A percentile compares a stretch with the other conserved stretches of the same genome.
phyloP scores from a whole-genome alignment of 169 alveolate species.

The Plasmodium chabaudi region DNA sequence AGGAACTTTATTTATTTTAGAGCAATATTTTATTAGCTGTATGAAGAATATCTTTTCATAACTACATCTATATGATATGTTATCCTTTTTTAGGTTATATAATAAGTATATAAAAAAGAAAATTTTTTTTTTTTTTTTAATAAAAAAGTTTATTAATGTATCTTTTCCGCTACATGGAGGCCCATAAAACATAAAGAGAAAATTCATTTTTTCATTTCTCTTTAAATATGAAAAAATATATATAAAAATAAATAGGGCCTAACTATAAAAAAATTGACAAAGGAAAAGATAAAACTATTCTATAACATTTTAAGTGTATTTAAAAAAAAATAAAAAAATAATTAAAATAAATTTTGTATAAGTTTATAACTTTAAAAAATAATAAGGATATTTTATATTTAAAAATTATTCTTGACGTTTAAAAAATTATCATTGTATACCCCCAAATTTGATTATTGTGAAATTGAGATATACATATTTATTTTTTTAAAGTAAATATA shows the following conservation, averaged over 20 bases:
- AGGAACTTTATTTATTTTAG: not conserved
- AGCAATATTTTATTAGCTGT: constrained; percentile 29
- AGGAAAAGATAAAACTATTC: too few species aligned
- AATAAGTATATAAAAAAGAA: constrained; percentile 20
- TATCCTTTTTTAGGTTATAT: not conserved
- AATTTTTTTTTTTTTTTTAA: constrained; percentile 10
- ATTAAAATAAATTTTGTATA: too few species aligned
- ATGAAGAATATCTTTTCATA: constrained; percentile 33
- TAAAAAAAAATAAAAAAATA: too few species aligned
- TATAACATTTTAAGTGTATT: too few species aligned
- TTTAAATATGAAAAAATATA: not conserved
- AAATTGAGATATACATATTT: too few species aligned
- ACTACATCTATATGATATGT: not conserved
- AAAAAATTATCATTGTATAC: too few species aligned
- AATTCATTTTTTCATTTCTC: constrained; percentile 36
- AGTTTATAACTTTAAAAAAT: too few species aligned
- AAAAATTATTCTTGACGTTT: too few species aligned
- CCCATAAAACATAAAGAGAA: constrained; percentile 44
- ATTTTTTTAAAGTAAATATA: constrained; percentile 28
- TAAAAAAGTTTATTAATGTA: constrained; percentile 29
- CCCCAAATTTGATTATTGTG: too few species aligned
- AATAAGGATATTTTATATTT: too few species aligned
- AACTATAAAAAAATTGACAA: not conserved
- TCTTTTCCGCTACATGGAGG: constrained; percentile 74
- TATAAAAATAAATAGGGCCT: constrained; percentile 3